These are phyloP conservation scores for Raphanus raphanistrum DNA, from an alignment of 345 rosid species.

Conservation along the genomic window DNA sequence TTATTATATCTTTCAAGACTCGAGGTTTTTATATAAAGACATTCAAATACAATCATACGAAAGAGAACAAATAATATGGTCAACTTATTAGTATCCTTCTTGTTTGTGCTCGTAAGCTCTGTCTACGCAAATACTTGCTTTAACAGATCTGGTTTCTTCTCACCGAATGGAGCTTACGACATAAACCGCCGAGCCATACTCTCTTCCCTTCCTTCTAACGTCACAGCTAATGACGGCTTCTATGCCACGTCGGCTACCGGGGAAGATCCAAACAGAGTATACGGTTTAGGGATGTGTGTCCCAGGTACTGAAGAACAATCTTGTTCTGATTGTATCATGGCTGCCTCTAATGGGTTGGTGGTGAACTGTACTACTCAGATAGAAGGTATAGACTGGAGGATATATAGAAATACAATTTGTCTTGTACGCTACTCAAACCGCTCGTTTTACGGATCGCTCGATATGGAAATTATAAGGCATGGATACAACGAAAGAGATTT, in stretches of 20 bases:
- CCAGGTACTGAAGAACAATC: not conserved
- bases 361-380: not conserved
- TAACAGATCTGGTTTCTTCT: not conserved
- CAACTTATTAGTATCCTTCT: not conserved
- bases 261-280: slow-evolving; percentile 11
- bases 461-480: not conserved
- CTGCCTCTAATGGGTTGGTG: not conserved
- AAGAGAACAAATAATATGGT: not conserved
- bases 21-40: not conserved
- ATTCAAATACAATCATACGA: not conserved
- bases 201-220: slow-evolving; percentile 24
- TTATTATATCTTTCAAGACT: not conserved
- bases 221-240: slow-evolving; percentile 15
- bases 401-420: slow-evolving; percentile 1
- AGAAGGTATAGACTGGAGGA: slow-evolving; percentile 21
- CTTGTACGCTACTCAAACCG: slow-evolving; percentile 34
- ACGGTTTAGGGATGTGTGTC: slow-evolving; percentile 6
- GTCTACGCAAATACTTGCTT: not conserved
- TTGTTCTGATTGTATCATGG: not conserved
- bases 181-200: slow-evolving; percentile 12
- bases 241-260: not conserved
- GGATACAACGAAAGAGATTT: not conserved
- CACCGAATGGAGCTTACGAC: slow-evolving; percentile 7
- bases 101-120: not conserved
- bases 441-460: slow-evolving; percentile 21